Percentiles rank a stretch among this genome's conserved stretches.
These are phyloP conservation scores for Colletotrichum cuscutae DNA, from an alignment of 2,329 filamentous ascomycete species.

Conservation along the genomic window DNA sequence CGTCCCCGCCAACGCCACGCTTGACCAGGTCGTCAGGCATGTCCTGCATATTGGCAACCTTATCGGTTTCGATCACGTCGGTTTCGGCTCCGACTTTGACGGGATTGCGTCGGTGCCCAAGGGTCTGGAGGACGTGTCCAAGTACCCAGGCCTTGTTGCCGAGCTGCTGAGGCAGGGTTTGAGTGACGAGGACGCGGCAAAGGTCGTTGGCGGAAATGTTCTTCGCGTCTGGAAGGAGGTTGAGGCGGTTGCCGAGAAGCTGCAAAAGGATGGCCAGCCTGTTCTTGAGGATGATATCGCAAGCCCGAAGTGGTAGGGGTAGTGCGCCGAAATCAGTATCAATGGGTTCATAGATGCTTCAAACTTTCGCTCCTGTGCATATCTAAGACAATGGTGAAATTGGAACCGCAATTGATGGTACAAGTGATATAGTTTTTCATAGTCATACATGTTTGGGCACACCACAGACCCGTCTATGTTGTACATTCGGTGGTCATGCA, in stretches of 20 bases:
- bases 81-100: constrained; percentile 91
- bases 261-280: constrained; percentile 69
- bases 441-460: constrained; percentile 31
- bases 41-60: constrained; percentile 83
- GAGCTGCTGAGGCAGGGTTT: constrained; percentile 80
- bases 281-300: constrained; percentile 64
- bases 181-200: constrained; percentile 76
- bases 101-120: constrained; percentile 74
- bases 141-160: constrained; percentile 81
- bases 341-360: not conserved
- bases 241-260: constrained; percentile 73
- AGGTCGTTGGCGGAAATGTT: constrained; percentile 83
- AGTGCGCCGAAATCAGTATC: too few relatives aligned
- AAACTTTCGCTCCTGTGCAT: not conserved
- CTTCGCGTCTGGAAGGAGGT: constrained; percentile 86
- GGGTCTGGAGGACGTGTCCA: constrained; percentile 86
- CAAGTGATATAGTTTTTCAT: constrained; percentile 32
- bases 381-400: not conserved
- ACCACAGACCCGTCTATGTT: constrained; percentile 35
- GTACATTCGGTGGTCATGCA: constrained; percentile 37
- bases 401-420: not conserved
- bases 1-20: constrained; percentile 74
- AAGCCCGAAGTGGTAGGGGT: not conserved
- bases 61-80: constrained; percentile 89
- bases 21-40: constrained; percentile 83